Percentiles rank a stretch among this genome's conserved stretches.
Evolutionary conservation across 208 protist species (phyloP).

Genomic region (Crithidia bombi): DNA sequence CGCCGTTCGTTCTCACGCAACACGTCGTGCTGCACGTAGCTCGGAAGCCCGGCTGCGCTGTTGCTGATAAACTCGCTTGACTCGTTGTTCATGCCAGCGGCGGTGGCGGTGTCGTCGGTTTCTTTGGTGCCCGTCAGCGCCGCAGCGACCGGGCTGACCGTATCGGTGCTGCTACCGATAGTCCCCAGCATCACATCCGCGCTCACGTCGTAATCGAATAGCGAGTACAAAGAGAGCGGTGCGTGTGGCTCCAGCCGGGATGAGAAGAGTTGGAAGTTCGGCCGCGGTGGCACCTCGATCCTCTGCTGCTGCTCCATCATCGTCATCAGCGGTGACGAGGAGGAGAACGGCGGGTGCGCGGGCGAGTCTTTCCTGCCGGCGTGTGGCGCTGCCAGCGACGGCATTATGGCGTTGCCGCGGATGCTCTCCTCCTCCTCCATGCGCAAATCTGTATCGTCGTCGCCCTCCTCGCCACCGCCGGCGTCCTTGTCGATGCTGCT

Average conservation of each 20-base stretch:
- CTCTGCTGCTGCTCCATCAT: not conserved
- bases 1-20: constrained; percentile 33
- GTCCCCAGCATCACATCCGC: no score
- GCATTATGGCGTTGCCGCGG: not conserved
- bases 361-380: not conserved
- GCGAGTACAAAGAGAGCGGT: constrained; percentile 33
- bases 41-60: constrained; percentile 10
- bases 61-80: not conserved
- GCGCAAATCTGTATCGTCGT: constrained; percentile 12
- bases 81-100: not conserved
- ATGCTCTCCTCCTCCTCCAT: constrained; percentile 18
- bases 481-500: not conserved
- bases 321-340: not conserved
- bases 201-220: constrained; percentile 35
- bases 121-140: not conserved
- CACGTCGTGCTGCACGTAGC: constrained; percentile 39
- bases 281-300: constrained; percentile 32
- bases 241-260: constrained; percentile 45
- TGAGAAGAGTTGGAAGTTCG: constrained; percentile 46
- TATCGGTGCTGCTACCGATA: not conserved
- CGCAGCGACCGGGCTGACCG: not conserved
- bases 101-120: not conserved
- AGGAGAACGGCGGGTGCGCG: no score
- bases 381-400: not conserved
- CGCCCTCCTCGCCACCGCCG: constrained; percentile 12